phyloP scores from a whole-genome alignment of 352 stramenopile species.

The Phytophthora brassicae region DNA sequence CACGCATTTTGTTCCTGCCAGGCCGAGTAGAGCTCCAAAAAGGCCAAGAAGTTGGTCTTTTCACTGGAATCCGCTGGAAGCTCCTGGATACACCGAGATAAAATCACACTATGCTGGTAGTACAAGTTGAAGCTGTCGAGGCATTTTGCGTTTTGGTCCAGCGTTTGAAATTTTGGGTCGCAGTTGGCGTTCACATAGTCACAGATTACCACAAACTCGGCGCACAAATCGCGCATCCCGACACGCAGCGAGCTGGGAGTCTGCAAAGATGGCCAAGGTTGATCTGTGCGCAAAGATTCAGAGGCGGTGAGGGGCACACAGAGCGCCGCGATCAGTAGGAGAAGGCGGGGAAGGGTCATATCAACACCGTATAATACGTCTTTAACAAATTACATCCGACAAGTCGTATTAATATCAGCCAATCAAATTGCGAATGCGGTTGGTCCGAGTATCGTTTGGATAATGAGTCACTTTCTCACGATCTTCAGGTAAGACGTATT shows the following conservation, averaged over 20 bases:
- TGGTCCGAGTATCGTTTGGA: too few species aligned
- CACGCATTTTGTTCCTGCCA: conserved; percentile 57
- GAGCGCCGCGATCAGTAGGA: conserved; percentile 11
- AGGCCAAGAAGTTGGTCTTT: conserved; percentile 26
- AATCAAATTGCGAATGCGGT: too few species aligned
- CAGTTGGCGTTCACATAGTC: conserved; percentile 45
- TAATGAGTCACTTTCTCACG: too few species aligned
- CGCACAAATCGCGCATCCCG: conserved; percentile 35
- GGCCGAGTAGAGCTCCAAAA: conserved; percentile 41
- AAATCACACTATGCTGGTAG: conserved; percentile 37
- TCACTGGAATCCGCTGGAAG: conserved; percentile 8
- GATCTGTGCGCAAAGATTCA: not conserved
- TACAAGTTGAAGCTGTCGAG: conserved; percentile 57
- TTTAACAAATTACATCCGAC: too few species aligned
- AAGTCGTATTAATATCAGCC: too few species aligned
- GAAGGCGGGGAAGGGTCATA: not conserved
- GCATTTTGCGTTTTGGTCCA: conserved; percentile 29
- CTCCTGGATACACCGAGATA: conserved; percentile 40
- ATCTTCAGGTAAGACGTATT: too few species aligned
- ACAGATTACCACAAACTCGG: conserved; percentile 44
- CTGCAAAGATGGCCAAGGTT: not conserved
- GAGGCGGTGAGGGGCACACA: not conserved
- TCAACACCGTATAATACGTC: too few species aligned
- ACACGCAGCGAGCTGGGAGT: not conserved
- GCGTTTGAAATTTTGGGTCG: conserved; percentile 1